Evolutionary conservation across 2,329 filamentous ascomycete species (phyloP), one percentile per base, ranked within the genome.

Genomic region (Spiromastix sp.): DNA sequence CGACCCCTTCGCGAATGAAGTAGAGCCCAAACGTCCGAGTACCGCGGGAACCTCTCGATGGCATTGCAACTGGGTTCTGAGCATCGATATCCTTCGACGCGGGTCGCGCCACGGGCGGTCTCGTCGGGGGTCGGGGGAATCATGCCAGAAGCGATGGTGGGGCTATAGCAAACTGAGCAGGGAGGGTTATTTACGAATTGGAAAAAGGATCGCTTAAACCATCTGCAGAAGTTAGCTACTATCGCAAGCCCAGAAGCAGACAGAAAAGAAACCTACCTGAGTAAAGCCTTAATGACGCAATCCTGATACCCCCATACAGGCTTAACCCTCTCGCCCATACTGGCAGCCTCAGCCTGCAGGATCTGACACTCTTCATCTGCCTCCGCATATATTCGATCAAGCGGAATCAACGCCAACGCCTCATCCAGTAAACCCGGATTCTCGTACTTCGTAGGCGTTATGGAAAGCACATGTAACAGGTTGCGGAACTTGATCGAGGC

Each of bases 261-360:
- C 32, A 36, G 8, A 30, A 37, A 31, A 25, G 31, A 19, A 40
- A 64, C 77, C 49, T 67, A 86, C 82, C 78, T 80, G 52, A 96
- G 68, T 44, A 96, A 68, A 41, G 89, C 85, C 46, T 84, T 75
- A 52, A 96, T 81, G 37, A 95, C 85, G 58, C 89, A 98, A 63
- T 98, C 91, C 60, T 96, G 89, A 56, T 96, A 95, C 38, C 87
- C 89, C 89, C 89, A 96, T 66, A 86, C 81, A 2, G 87, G 76
- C 56, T 82, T 81, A 46, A 77, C 72, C 37, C 79, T 83, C 38
- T 82, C 77, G 13, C 83, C 84, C 65, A 94, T 78, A 47, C 85
- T 93, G 54, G 82, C 82, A 20, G 89, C 89, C 59, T 93, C 79
- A 21, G 85, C 91, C 52, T 82, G 77, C 48, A 93, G 68, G 19